Base-by-base conservation (phyloP, 2,329 filamentous ascomycete genomes). In the Aureobasidium sp. region DNA sequence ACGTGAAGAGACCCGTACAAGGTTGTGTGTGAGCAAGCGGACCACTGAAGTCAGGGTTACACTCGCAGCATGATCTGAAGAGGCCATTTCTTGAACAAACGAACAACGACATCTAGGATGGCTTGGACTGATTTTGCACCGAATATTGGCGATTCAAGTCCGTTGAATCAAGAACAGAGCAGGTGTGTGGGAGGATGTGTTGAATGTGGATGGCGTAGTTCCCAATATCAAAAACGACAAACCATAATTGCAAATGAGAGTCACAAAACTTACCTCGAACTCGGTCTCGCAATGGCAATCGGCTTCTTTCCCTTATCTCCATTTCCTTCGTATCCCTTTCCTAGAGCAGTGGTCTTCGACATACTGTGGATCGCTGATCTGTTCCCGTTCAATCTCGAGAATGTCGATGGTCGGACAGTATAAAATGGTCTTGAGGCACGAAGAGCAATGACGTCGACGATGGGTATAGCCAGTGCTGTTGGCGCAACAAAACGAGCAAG, bases 251-350 rank as follows among this genome's bases (percentile, higher is more conserved):
- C 5, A 14, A 14, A 47, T 13, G 2, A 3, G 25, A 47, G 5
- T 16, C 11, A 25, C 9, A 25, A 3, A 29, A 62, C 70, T 61
- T 72, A 84, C 83, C 82, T 85, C 13, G 86, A 82, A 71, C 86
- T 90, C 2, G 88, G 87, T 57, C 83, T 77, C 3, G 87, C 83
- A 25, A 79, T 64, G 1, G 77, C 68, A 5, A 76, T 73, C 27
- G 67, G 65, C 64, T 77, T 77, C 51, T 75, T 76, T 30, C 68
- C 65, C 27, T 63, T 67, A 27, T 61, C 42, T 11, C 42, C 54
- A 21, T 58, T 58, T 34, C 54, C 32, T 25, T 48, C 32, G 4
- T 58, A 58, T 8, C 32, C 29, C 14, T 36, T 45, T 11, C 41
- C 41, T 3, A 57, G 11, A 34, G n/a, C n/a, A 5, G 53, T 57